These are phyloP conservation scores for Amanita pseudoporphyria DNA, from an alignment of 768 basidiomycete species.

Conservation along the genomic window DNA sequence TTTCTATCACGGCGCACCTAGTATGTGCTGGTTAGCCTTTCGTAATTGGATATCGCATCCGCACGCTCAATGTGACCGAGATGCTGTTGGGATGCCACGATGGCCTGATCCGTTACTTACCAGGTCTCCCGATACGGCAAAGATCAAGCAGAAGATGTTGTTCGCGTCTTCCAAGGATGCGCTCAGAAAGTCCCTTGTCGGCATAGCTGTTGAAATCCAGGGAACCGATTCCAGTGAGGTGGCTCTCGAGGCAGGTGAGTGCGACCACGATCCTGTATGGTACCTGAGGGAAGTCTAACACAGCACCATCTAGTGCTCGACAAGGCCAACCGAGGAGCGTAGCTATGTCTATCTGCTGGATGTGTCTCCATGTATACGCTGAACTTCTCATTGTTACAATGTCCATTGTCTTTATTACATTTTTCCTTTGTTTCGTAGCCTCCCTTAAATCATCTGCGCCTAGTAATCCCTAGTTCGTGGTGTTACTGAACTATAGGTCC, in stretches of 20 bases:
- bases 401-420: neutral
- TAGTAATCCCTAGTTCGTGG: neutral
- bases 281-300: neutral
- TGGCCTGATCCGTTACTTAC: constrained; percentile 17
- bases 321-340: neutral
- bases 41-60: neutral
- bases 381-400: neutral
- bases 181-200: constrained; percentile 61
- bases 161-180: constrained; percentile 83
- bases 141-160: constrained; percentile 90
- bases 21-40: neutral
- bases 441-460: neutral
- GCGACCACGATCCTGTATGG: neutral
- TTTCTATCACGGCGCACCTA: neutral
- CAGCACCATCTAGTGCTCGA: constrained; percentile 1
- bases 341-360: neutral
- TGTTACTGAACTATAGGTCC: neutral
- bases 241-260: constrained; percentile 57
- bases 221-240: constrained; percentile 75
- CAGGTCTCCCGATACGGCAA: constrained; percentile 83
- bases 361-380: neutral
- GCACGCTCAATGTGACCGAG: neutral
- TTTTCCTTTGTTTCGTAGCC: neutral
- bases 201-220: constrained; percentile 77
- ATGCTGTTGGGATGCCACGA: too few relatives aligned